phyloP scores from a whole-genome alignment of 2,329 filamentous ascomycete genomes.

The Macrophomina phaseolina region DNA sequence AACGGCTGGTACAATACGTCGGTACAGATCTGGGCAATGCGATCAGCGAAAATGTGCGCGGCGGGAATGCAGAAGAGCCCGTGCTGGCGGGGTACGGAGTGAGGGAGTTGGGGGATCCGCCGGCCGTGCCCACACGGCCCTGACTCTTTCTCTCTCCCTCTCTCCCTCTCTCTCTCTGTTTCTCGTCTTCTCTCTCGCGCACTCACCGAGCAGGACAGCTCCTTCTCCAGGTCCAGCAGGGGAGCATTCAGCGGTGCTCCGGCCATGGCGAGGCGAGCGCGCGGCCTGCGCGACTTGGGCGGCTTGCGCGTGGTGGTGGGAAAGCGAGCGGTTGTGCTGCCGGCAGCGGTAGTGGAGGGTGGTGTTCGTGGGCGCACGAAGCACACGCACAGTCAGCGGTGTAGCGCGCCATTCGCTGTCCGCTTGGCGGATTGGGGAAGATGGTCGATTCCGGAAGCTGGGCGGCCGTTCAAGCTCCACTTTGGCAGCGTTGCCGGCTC shows the following conservation, averaged over 20 bases:
- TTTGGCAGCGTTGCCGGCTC: not conserved
- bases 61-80: not conserved
- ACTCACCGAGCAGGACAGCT: constrained; percentile 92
- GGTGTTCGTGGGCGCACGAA: constrained; percentile 7
- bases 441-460: constrained; percentile 9
- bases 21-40: constrained; percentile 79
- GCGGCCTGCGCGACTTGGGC: constrained; percentile 15
- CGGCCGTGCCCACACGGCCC: constrained; percentile 20
- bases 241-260: constrained; percentile 1
- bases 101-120: constrained; percentile 20
- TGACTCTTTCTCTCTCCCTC: not conserved
- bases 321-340: not conserved
- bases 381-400: constrained; percentile 24
- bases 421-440: constrained; percentile 17
- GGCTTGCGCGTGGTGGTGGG: not conserved
- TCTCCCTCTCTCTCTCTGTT: not conserved
- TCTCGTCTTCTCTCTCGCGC: too few species aligned
- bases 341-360: constrained; percentile 9
- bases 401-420: constrained; percentile 21
- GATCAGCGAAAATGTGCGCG: not conserved
- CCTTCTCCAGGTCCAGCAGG: constrained; percentile 76
- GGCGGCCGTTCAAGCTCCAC: constrained; percentile 10
- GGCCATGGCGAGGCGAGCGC: constrained; percentile 7
- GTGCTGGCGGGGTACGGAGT: constrained; percentile 4
- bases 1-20: constrained; percentile 91